A percentile compares a stretch with the other conserved stretches of the same genome.
Evolutionary conservation across 306 rosid genomes (phyloP).

Genomic region (Vigna hirtella): DNA sequence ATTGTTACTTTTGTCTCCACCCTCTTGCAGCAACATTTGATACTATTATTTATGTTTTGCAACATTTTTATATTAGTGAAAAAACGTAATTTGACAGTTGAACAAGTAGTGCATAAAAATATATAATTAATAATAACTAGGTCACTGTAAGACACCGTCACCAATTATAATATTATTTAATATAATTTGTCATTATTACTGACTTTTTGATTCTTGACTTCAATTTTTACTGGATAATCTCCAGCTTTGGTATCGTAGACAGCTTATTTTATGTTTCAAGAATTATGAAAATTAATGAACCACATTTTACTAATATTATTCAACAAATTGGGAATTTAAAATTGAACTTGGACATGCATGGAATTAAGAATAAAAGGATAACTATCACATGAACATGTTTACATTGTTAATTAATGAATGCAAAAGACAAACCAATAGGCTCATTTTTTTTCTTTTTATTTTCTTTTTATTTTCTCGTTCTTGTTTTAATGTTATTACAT

Average conservation of each 20-base stretch:
- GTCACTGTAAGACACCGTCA: conserved; percentile 28
- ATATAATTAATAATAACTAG: background rate
- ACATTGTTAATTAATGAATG: background rate
- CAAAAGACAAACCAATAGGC: background rate
- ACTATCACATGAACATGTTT: conserved; percentile 2
- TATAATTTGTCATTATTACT: conserved; percentile 34
- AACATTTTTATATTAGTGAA: background rate
- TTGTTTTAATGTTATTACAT: background rate
- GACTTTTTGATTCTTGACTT: conserved; percentile 25
- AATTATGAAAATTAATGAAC: background rate
- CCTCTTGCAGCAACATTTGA: background rate
- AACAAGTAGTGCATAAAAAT: conserved; percentile 20
- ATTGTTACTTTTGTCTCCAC: too few relatives aligned
- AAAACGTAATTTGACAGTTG: background rate
- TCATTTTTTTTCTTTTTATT: background rate
- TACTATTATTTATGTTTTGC: conserved; percentile 21
- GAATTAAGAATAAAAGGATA: conserved; percentile 20
- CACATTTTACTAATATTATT: background rate
- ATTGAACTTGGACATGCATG: background rate
- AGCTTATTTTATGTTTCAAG: conserved; percentile 8
- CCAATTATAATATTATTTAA: conserved; percentile 10
- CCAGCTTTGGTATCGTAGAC: background rate
- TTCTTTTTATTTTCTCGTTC: background rate
- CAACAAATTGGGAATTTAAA: conserved; percentile 16
- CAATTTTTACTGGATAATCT: conserved; percentile 27